These are phyloP conservation scores for Yamadazyma nakazawae DNA, from an alignment of 805 yeast genomes.

Conservation along the genomic window DNA sequence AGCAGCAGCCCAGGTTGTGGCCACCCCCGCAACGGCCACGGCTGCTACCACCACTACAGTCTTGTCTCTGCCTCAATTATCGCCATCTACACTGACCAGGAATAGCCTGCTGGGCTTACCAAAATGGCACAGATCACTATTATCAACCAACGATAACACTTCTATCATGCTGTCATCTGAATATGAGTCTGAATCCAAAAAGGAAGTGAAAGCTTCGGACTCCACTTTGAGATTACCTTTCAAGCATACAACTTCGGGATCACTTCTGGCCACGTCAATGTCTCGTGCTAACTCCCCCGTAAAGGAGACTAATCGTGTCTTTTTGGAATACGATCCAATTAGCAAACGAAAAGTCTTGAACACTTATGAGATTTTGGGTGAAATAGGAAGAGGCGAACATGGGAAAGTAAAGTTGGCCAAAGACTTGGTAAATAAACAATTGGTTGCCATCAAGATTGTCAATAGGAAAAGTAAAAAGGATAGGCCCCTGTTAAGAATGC, in stretches of 20 bases:
- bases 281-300: conserved; percentile 39
- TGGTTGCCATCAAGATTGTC: conserved; percentile 92
- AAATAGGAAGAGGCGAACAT: conserved; percentile 95
- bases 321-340: conserved; percentile 84
- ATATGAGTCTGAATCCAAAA: conserved; percentile 2
- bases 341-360: conserved; percentile 78
- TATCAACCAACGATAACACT: conserved; percentile 9
- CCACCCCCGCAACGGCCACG: conserved; percentile 5
- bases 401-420: conserved; percentile 95
- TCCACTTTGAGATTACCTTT: conserved; percentile 5
- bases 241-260: conserved; percentile 5
- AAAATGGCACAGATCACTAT: conserved; percentile 18
- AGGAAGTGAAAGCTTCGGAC: conserved; percentile 8
- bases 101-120: not conserved
- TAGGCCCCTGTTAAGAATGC: conserved; percentile 26
- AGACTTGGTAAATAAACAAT: conserved; percentile 57
- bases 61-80: not conserved
- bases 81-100: not conserved
- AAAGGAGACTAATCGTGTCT: conserved; percentile 78
- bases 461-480: conserved; percentile 55
- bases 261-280: conserved; percentile 10
- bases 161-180: conserved; percentile 1
- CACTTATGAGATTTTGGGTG: conserved; percentile 82
- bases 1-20: not conserved
- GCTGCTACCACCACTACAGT: not conserved